Percentiles rank a stretch among this genome's conserved stretches.
Conservation (phyloP, 495 filamentous ascomycete genomes). For the Aspergillus carlsbadensis region DNA sequence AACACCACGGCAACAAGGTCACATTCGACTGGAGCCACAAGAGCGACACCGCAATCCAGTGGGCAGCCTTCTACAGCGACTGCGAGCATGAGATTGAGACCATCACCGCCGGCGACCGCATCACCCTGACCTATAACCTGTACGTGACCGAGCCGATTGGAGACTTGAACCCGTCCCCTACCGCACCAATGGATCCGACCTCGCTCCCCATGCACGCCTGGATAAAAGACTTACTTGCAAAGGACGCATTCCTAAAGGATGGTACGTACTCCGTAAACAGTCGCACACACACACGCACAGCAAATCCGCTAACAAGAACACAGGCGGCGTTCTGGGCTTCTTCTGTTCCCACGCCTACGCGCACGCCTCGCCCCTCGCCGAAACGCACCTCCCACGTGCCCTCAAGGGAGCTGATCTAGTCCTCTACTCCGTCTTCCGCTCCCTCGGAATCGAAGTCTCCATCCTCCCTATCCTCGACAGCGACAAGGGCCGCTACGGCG, state of each 20-base stretch:
- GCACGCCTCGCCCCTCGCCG: slow-evolving; percentile 37
- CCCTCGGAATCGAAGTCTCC: slow-evolving; percentile 18
- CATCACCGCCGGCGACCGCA: slow-evolving; percentile 50
- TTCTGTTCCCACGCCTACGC: slow-evolving; percentile 20
- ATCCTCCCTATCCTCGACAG: slow-evolving; percentile 18
- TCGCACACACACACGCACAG: neutral
- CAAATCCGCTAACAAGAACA: neutral
- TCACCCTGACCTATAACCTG: slow-evolving; percentile 62
- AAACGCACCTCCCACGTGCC: slow-evolving; percentile 60
- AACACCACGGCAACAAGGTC: slow-evolving; percentile 24
- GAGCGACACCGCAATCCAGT: slow-evolving; percentile 37
- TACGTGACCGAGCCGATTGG: slow-evolving; percentile 29
- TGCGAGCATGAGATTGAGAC: slow-evolving; percentile 59
- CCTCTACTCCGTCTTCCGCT: slow-evolving; percentile 22
- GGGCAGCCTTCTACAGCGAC: slow-evolving; percentile 63
- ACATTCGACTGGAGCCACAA: slow-evolving; percentile 43
- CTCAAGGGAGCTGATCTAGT: slow-evolving; percentile 27
- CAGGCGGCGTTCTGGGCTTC: slow-evolving; percentile 16
- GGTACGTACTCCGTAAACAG: neutral
- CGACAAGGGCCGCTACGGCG: neutral
- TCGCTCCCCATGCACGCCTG: neutral
- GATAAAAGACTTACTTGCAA: neutral
- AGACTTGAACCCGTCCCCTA: neutral
- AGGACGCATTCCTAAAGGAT: slow-evolving; percentile 9
- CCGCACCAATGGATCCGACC: slow-evolving; percentile 2